Percentiles rank a stretch among this genome's conserved stretches.
Conservation (phyloP, 768 basidiomycete genomes). For the Lentinula sp. region DNA sequence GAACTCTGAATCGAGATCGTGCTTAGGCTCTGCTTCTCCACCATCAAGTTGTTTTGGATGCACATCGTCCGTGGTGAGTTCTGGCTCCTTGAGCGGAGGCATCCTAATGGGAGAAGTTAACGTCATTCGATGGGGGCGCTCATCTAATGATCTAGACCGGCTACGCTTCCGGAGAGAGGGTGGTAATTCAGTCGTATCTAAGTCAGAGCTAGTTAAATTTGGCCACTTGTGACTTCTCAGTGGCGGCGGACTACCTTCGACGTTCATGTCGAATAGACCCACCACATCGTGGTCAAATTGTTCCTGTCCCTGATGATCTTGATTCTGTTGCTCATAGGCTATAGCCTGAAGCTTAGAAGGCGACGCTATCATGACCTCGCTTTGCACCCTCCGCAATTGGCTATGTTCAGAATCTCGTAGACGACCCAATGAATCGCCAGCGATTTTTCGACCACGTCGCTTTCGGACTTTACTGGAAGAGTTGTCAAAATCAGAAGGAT, state of each 20-base stretch:
- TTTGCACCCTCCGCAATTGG: conserved; percentile 57
- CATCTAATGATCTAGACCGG: conserved; percentile 30
- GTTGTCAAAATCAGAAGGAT: conserved; percentile 12
- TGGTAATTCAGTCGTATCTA: conserved; percentile 12
- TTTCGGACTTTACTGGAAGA: conserved; percentile 29
- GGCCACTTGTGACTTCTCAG: not conserved
- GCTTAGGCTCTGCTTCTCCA: conserved; percentile 16
- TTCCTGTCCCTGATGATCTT: conserved; percentile 21
- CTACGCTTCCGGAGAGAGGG: conserved; percentile 28
- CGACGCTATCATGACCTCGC: conserved; percentile 46
- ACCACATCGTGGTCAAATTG: conserved; percentile 24
- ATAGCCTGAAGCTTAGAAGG: conserved; percentile 28
- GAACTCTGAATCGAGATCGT: conserved; percentile 38
- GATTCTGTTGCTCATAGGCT: conserved; percentile 24
- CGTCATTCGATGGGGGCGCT: conserved; percentile 9
- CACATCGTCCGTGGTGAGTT: conserved; percentile 39
- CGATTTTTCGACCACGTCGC: conserved; percentile 24
- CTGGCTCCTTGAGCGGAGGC: conserved; percentile 12
- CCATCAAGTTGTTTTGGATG: not conserved
- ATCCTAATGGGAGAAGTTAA: not conserved
- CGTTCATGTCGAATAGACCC: conserved; percentile 40
- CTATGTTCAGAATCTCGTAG: conserved; percentile 29
- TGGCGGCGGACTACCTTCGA: not conserved
- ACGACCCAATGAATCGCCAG: conserved; percentile 22
- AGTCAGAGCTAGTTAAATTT: conserved; percentile 5